Percentiles rank a stretch among this genome's conserved stretches.
phyloP scores from a whole-genome alignment of 192 early-diverging fungal genomes.

The Backusella parvicylindrica region DNA sequence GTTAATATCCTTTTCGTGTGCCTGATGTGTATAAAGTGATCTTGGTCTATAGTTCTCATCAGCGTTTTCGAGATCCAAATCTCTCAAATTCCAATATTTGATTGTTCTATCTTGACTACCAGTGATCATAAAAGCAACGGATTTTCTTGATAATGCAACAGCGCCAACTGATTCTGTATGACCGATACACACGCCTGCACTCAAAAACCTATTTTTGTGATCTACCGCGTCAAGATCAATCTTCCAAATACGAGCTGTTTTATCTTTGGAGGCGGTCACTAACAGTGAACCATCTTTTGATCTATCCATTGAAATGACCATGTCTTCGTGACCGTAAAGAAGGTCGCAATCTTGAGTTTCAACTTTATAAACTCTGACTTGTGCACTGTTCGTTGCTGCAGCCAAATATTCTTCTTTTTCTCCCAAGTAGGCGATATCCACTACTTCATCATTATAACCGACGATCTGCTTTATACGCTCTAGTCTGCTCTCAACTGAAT shows the following conservation, averaged over 20 bases:
- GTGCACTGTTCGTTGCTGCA: constrained; percentile 91
- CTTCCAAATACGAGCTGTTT: constrained; percentile 79
- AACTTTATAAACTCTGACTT: constrained; percentile 85
- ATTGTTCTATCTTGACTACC: constrained; percentile 94
- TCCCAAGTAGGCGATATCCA: constrained; percentile 82
- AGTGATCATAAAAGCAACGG: constrained; percentile 69
- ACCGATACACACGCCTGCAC: constrained; percentile 74
- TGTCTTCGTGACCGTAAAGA: constrained; percentile 86
- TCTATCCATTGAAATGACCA: constrained; percentile 76
- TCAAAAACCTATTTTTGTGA: constrained; percentile 44
- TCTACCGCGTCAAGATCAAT: constrained; percentile 60
- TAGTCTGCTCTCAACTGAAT: constrained; percentile 49
- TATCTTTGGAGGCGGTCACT: constrained; percentile 91
- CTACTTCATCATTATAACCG: constrained; percentile 96
- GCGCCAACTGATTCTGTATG: constrained; percentile 94
- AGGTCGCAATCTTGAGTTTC: constrained; percentile 77
- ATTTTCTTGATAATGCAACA: constrained; percentile 71
- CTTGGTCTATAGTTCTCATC: constrained; percentile 47
- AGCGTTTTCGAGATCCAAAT: constrained; percentile 43
- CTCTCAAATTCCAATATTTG: constrained; percentile 86
- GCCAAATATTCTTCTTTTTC: constrained; percentile 69
- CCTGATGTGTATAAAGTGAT: constrained; percentile 84
- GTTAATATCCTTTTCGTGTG: constrained; percentile 98
- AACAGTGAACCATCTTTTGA: constrained; percentile 68
- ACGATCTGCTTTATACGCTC: constrained; percentile 78